Conservation (phyloP, 345 rosid genomes). For the Isatis tinctoria region DNA sequence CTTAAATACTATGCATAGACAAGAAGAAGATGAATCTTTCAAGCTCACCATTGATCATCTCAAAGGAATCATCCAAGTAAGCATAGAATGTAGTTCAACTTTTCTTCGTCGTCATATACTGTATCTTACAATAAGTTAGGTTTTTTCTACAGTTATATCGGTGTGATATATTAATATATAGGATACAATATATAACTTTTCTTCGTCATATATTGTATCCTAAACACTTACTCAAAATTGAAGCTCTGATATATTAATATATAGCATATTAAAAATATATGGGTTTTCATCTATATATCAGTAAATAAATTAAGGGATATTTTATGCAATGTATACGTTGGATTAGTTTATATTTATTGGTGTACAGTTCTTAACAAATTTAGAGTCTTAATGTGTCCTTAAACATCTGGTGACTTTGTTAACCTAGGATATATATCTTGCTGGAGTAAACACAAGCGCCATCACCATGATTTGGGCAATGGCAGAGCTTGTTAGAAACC, state of each 20-base stretch:
- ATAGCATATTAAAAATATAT: neutral
- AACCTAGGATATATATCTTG: conserved; percentile 16
- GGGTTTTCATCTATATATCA: neutral
- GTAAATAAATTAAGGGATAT: too few relatives aligned
- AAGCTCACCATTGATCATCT: conserved; percentile 21
- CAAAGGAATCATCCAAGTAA: conserved; percentile 16
- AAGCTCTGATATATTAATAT: too few relatives aligned
- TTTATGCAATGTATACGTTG: too few relatives aligned
- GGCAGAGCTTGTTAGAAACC: conserved; percentile 19
- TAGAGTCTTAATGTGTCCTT: neutral
- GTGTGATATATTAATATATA: too few relatives aligned
- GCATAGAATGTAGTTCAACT: neutral
- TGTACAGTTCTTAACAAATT: neutral
- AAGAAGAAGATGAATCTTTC: neutral
- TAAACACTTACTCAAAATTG: too few relatives aligned
- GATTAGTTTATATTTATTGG: neutral
- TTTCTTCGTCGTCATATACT: too few relatives aligned
- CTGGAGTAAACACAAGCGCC: conserved; percentile 24
- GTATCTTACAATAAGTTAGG: too few relatives aligned
- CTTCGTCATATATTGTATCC: too few relatives aligned
- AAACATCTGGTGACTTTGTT: neutral
- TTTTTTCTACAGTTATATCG: too few relatives aligned
- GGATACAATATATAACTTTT: too few relatives aligned
- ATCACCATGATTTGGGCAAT: conserved; percentile 22
- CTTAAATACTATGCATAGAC: neutral